phyloP scores from a whole-genome alignment of 1,284 basidiomycete genomes.

The Melampsora americana region DNA sequence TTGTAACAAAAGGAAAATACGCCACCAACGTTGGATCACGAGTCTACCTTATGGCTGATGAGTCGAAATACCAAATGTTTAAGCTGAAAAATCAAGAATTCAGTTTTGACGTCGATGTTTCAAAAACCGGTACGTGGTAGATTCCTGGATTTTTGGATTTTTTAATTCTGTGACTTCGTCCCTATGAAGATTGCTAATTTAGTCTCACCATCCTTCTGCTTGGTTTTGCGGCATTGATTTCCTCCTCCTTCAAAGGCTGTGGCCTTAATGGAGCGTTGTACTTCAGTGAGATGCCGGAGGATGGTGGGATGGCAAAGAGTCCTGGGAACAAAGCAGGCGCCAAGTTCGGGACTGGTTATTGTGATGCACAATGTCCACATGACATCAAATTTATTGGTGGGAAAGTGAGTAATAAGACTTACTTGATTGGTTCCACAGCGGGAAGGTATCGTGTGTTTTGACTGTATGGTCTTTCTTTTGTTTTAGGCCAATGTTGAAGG shows the following conservation, averaged over 20 bases:
- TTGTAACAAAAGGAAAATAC: conserved; percentile 24
- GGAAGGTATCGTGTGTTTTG: not conserved
- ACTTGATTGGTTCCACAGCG: not conserved
- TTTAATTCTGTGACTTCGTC: no score
- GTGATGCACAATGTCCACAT: conserved; percentile 55
- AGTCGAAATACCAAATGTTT: conserved; percentile 30
- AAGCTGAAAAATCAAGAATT: conserved; percentile 38
- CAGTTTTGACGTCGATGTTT: conserved; percentile 31
- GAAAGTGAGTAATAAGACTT: conserved; percentile 53
- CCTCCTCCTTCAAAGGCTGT: not conserved
- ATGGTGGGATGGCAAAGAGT: conserved; percentile 47
- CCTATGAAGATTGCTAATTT: no score
- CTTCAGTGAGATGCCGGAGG: conserved; percentile 53
- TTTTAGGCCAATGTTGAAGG: conserved; percentile 53
- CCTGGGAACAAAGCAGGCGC: conserved; percentile 19
- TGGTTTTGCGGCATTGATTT: no score
- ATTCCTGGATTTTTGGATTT: no score
- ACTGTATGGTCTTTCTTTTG: conserved; percentile 47
- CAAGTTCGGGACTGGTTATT: conserved; percentile 50
- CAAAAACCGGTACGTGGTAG: not conserved
- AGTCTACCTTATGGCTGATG: conserved; percentile 11
- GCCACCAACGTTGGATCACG: conserved; percentile 23
- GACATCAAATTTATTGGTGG: conserved; percentile 64
- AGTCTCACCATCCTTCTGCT: no score
- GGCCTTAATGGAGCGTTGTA: conserved; percentile 56